These are phyloP conservation scores for Hagleromyces aurorensis DNA, from an alignment of 805 yeast genomes.

Conservation along the genomic window DNA sequence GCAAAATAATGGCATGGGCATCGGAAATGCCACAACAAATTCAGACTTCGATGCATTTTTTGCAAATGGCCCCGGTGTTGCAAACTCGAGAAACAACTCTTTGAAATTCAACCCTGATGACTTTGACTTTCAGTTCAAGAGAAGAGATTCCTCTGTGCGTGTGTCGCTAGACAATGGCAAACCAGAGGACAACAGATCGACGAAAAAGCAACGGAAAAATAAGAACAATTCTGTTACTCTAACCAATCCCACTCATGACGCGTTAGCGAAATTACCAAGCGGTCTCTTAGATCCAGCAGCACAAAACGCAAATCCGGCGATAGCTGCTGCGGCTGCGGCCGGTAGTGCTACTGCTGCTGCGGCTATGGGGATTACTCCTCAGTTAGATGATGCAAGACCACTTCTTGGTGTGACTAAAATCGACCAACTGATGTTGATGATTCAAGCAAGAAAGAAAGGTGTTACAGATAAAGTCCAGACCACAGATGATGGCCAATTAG, in stretches of 20 bases:
- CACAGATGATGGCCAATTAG: constrained; percentile 60
- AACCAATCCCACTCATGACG: constrained; percentile 17
- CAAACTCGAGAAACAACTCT: constrained; percentile 25
- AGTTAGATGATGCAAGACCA: constrained; percentile 59
- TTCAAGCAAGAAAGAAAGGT: constrained; percentile 80
- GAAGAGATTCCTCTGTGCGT: constrained; percentile 28
- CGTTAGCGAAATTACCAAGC: constrained; percentile 7
- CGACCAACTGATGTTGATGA: constrained; percentile 84
- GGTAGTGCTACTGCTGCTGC: too few relatives aligned
- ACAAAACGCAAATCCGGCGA: too few relatives aligned
- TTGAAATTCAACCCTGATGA: constrained; percentile 27
- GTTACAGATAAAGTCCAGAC: constrained; percentile 55
- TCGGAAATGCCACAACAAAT: too few relatives aligned
- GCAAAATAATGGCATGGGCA: too few relatives aligned
- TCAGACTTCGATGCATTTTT: constrained; percentile 14
- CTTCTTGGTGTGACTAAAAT: constrained; percentile 80
- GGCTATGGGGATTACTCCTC: too few relatives aligned
- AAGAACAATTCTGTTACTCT: constrained; percentile 6
- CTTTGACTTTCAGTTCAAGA: constrained; percentile 27
- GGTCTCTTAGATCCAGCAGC: constrained; percentile 38
- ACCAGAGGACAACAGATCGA: constrained; percentile 2
- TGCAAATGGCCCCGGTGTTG: constrained; percentile 4
- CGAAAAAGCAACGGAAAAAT: constrained; percentile 7
- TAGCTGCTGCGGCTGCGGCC: too few relatives aligned
- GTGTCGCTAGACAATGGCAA: constrained; percentile 16